Base-by-base conservation (phyloP, 2,329 filamentous ascomycete genomes). In the Gnomoniopsis sp. region DNA sequence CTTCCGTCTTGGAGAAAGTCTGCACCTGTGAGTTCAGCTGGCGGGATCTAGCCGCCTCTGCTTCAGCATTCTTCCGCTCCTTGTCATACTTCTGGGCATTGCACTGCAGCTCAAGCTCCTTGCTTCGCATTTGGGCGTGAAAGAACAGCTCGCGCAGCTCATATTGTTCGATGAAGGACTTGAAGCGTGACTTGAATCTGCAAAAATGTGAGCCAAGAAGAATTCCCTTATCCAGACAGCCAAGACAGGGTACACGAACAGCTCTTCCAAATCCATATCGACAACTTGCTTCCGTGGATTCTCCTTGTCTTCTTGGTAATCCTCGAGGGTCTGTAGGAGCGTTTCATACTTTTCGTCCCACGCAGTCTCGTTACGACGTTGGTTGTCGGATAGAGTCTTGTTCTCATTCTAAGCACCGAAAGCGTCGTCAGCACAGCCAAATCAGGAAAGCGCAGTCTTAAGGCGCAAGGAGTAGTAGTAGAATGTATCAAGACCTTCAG, bases 61-160 rank as follows among this genome's bases (percentile, higher is more conserved):
- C 81, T 66, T 98, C 93, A 61, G 93, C 90, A 49, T 86, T 85
- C 72, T 96, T 96, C 74, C 91, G 91, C 71, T 98, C 90, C 66
- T 91, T 87, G 71, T 99, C 95, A 67, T 89, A 90, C 60, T 91
- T 89, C 22, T 91, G 90, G 74, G 93, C 87, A 64, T 97, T 89
- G 71, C 90, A 93, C 69, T 96, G 93, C 57, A 98, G 91, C 71
- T 99, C 95, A 33, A 96, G 85, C 69, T 99, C 95, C 72, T 98
- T 98, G 63, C 91, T 93, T 63, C 93, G 90, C 74, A 99, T 87
- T 41, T 96, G 81, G 23, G 91, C 90, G 71, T 96, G 90, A 72
- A 96, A 98, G 70, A 98, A 93, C 55, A 97, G 79, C 72, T 99
- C 95, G 51, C 95, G 90, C 60, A 96, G 82, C 75, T 99, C 95